Percentiles rank a stretch among this genome's conserved stretches.
phyloP scores from a whole-genome alignment of 1,139 yeast genomes.

The Suhomyces choctaworum region DNA sequence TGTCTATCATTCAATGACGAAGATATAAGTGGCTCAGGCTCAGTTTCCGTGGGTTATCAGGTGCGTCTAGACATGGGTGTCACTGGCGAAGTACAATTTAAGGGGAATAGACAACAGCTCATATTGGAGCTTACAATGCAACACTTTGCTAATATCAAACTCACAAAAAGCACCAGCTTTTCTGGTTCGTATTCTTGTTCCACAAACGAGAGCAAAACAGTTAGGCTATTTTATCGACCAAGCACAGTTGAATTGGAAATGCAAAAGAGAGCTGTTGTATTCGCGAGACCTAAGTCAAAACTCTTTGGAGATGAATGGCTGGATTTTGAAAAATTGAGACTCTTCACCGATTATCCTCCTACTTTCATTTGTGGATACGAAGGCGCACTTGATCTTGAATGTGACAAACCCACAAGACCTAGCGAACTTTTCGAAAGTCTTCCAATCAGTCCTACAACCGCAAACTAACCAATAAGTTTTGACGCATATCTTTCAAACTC shows the following conservation, averaged over 20 bases:
- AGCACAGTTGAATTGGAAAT: constrained; percentile 14
- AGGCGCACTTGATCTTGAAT: constrained; percentile 18
- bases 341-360: constrained; percentile 16
- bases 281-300: neutral
- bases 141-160: constrained; percentile 4
- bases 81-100: neutral
- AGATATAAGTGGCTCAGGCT: constrained; percentile 16
- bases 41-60: constrained; percentile 15
- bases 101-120: neutral
- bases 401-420: constrained; percentile 11
- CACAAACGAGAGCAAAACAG: constrained; percentile 15
- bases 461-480: too few relatives aligned
- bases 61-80: constrained; percentile 1
- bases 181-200: constrained; percentile 19
- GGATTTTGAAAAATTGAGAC: constrained; percentile 12
- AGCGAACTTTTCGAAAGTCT: too few relatives aligned
- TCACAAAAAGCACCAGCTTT: constrained; percentile 11
- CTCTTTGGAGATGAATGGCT: constrained; percentile 14
- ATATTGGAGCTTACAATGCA: neutral
- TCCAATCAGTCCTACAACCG: too few relatives aligned
- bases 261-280: constrained; percentile 12
- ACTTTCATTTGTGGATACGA: constrained; percentile 21
- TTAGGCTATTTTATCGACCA: constrained; percentile 21
- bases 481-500: neutral
- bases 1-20: constrained; percentile 18